Evolutionary conservation across 2,329 filamentous ascomycete species (phyloP).

Genomic region (Lasiodiplodia theobromae): DNA sequence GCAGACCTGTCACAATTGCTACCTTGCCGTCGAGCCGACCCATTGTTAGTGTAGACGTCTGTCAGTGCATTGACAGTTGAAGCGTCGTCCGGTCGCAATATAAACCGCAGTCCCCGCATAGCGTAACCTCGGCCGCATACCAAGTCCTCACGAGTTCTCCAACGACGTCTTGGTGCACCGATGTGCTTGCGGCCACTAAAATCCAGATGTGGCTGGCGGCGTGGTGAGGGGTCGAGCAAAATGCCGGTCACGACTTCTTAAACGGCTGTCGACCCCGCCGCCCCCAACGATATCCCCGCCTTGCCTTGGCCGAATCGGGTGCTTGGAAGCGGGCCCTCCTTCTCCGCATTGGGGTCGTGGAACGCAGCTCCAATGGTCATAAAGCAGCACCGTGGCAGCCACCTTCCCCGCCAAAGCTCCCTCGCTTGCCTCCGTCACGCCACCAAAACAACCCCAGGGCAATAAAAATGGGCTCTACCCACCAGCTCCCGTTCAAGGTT

Average conservation of each 20-base stretch:
- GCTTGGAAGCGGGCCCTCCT: slow-evolving; percentile 9
- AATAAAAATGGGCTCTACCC: slow-evolving; percentile 39
- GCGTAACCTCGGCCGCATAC: background rate
- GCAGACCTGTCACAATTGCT: slow-evolving; percentile 61
- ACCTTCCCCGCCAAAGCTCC: background rate
- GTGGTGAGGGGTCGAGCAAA: too few relatives aligned
- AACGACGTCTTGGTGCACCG: background rate
- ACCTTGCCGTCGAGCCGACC: slow-evolving; percentile 61
- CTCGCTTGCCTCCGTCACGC: background rate
- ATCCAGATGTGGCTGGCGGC: background rate
- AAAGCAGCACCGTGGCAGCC: slow-evolving; percentile 5
- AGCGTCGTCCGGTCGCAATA: background rate
- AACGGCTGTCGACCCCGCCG: background rate
- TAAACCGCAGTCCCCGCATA: background rate
- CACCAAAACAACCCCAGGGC: background rate
- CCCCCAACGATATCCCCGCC: slow-evolving; percentile 9
- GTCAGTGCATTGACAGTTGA: background rate
- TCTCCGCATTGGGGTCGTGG: slow-evolving; percentile 14
- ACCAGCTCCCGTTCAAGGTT: slow-evolving; percentile 54
- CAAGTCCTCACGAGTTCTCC: background rate
- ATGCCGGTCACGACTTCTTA: background rate
- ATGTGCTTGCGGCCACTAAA: background rate
- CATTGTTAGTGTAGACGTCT: slow-evolving; percentile 35
- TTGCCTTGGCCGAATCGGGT: slow-evolving; percentile 13
- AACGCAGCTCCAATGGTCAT: background rate